phyloP scores from a whole-genome alignment of 176 grass and related monocot genomes.

The Aegilops umbellulata region DNA sequence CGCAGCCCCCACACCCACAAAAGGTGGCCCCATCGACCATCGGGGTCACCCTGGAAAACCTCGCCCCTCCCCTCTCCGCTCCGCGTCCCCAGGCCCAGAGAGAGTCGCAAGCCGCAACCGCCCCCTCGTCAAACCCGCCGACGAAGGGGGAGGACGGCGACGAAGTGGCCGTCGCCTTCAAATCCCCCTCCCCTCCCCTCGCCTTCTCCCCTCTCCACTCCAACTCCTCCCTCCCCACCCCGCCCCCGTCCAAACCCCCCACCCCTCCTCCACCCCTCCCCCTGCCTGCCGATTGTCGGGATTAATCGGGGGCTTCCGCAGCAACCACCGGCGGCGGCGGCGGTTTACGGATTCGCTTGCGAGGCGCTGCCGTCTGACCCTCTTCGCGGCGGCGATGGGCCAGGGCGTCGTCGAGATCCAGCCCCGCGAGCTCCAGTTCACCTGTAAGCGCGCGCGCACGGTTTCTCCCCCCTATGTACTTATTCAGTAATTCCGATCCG shows the following conservation, averaged over 20 bases:
- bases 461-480: neutral
- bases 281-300: neutral
- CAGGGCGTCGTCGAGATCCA: constrained; percentile 88
- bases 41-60: neutral
- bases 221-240: neutral
- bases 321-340: neutral
- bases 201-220: constrained; percentile 37
- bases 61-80: constrained; percentile 25
- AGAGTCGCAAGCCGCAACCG: neutral
- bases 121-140: constrained; percentile 24
- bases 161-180: neutral
- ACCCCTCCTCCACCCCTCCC: neutral
- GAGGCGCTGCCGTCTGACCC: neutral
- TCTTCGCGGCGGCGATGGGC: constrained; percentile 38
- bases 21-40: neutral
- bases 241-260: neutral
- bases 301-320: neutral
- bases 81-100: constrained; percentile 25
- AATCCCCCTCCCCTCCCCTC: neutral
- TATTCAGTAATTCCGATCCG: constrained; percentile 5
- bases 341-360: neutral
- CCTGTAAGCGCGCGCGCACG: constrained; percentile 52
- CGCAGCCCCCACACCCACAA: neutral
- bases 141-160: neutral
- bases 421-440: constrained; percentile 83